Conservation (phyloP, 2,329 filamentous ascomycete genomes). For the Fusarium camptoceras region DNA sequence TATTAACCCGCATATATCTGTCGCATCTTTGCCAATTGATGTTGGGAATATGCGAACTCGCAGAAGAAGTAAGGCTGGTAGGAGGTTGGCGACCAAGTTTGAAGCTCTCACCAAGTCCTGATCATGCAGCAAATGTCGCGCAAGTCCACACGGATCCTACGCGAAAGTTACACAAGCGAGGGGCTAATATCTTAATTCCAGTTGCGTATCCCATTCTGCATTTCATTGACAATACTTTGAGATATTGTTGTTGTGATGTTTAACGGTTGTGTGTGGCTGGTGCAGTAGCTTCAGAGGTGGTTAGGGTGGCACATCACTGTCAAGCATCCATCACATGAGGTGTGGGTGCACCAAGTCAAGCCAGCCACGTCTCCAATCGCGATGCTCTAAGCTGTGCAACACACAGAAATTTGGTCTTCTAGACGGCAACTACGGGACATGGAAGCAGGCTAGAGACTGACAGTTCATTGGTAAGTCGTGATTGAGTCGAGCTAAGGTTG, state of each 20-base stretch:
- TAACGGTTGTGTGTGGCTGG: not conserved
- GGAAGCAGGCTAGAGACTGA: not conserved
- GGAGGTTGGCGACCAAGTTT: not conserved
- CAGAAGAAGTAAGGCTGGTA: not conserved
- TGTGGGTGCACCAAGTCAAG: not conserved
- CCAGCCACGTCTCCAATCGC: not conserved
- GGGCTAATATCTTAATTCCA: not conserved
- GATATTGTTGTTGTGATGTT: not conserved
- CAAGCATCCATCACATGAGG: not conserved
- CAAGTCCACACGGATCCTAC: not conserved
- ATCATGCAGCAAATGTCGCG: not conserved
- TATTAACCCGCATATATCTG: not conserved
- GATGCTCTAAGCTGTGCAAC: not conserved
- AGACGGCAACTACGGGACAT: not conserved
- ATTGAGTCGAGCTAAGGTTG: not conserved
- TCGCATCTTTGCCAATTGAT: not conserved
- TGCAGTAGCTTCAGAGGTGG: not conserved
- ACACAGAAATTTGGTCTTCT: not conserved
- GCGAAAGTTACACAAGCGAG: not conserved
- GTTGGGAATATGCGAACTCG: not conserved
- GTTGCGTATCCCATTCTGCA: not conserved
- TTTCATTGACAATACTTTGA: not conserved
- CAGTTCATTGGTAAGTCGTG: not conserved
- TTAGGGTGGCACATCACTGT: not conserved
- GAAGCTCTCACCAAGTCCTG: not conserved